Evolutionary conservation across 2,329 filamentous ascomycete species (phyloP), one percentile per base, ranked within the genome.

Genomic region (Trichoderma sp.): DNA sequence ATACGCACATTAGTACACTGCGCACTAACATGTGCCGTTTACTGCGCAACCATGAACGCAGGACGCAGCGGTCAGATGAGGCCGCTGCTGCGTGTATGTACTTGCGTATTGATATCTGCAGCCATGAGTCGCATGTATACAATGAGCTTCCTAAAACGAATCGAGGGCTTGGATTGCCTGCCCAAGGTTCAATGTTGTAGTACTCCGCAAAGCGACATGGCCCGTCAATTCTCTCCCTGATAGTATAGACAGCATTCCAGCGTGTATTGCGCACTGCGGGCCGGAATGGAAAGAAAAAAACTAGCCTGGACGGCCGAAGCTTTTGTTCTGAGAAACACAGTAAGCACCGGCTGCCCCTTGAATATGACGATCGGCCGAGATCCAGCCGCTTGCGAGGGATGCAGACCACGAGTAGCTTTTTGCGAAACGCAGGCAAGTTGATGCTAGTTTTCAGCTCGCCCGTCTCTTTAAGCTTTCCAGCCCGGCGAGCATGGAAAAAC

Each of bases 41-140:
- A 24, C 13, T 37, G 56, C 37, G 63, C 63, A 21, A 31, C 37
- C 27, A 29, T 52, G 11, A 29, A 67, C 55, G 63, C 63, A 67
- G 63, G 55, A 59, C n/a, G 55, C 55, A 67, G 55, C 37, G 63
- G 55, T 67, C 63, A 67, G 63, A 67, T 67, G 63, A 67, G 63
- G 63, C 63, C 63, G 59, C 55, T 29, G 63, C 21, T 59, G 40
- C 63, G 63, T 67, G 55, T 59, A 21, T 52, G 63, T 52, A 47
- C 55, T 33, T 33, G 40, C 16, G 19, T 43, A 7, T 35, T 35
- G 33, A 35, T 49, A 14, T 7, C 49, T 64, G 61, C 61, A 35
- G 3, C 24, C 37, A 21, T 64, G 61, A 64, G 61, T 40, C 35
- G 61, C 61, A 55, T 64, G 61, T 49, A 5, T 43, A 16, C 35